Evolutionary conservation across 345 rosid species (phyloP).

Genomic region (Salix exigua): DNA sequence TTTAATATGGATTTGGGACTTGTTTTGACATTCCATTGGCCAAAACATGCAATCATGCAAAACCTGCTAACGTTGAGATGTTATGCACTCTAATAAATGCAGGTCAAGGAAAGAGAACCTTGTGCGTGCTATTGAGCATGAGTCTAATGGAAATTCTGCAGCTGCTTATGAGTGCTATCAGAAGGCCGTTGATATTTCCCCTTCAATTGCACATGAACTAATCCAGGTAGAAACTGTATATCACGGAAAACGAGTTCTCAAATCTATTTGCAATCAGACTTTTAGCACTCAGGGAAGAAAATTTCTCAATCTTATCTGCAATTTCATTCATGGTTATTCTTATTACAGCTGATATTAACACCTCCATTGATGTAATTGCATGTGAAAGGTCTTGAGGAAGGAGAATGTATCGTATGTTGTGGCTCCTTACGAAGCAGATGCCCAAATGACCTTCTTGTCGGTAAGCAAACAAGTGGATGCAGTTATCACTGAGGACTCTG

Average conservation of each 20-base stretch:
- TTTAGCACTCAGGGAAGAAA: neutral
- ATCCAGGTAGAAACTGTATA: slow-evolving; percentile 54
- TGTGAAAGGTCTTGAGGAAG: slow-evolving; percentile 64
- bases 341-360: neutral
- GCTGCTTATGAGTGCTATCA: slow-evolving; percentile 92
- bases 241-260: neutral
- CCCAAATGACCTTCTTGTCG: slow-evolving; percentile 95
- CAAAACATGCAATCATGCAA: neutral
- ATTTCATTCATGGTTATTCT: neutral
- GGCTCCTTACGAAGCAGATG: slow-evolving; percentile 98
- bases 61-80: neutral
- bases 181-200: slow-evolving; percentile 96
- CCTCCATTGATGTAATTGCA: slow-evolving; percentile 25
- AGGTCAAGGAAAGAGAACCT: slow-evolving; percentile 87
- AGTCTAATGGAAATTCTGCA: slow-evolving; percentile 67
- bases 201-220: slow-evolving; percentile 73
- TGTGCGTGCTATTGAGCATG: slow-evolving; percentile 78
- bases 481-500: slow-evolving; percentile 93
- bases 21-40: neutral
- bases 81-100: neutral
- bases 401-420: slow-evolving; percentile 70
- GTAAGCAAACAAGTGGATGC: slow-evolving; percentile 76
- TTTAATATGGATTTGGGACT: neutral
- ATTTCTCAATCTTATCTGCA: neutral
- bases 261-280: neutral